These are phyloP conservation scores for Talaromyces rugulosus DNA, from an alignment of 2,329 filamentous ascomycete species.

Conservation along the genomic window DNA sequence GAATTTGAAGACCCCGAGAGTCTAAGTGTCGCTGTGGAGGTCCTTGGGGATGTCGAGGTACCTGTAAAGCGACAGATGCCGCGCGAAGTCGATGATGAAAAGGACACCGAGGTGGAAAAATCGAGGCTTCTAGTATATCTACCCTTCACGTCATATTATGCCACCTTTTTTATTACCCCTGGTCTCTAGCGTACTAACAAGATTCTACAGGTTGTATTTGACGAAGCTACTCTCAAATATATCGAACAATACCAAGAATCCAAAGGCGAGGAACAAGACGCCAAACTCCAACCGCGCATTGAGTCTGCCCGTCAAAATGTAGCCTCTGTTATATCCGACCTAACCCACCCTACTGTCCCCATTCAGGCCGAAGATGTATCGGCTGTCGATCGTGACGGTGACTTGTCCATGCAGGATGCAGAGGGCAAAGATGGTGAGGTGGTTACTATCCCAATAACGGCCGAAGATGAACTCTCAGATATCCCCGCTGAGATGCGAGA, in stretches of 20 bases:
- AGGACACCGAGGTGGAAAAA: constrained; percentile 58
- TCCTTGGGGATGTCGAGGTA: constrained; percentile 76
- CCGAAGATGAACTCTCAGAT: constrained; percentile 90
- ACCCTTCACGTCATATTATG: background rate
- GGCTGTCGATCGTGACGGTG: constrained; percentile 60
- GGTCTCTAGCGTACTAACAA: background rate
- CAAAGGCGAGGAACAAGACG: constrained; percentile 59
- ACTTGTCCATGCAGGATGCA: constrained; percentile 64
- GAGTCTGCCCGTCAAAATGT: constrained; percentile 67
- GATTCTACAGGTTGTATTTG: constrained; percentile 57
- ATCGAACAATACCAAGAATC: constrained; percentile 74
- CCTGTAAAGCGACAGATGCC: constrained; percentile 69
- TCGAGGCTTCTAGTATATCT: constrained; percentile 59
- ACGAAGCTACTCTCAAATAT: constrained; percentile 78
- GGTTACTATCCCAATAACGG: constrained; percentile 79
- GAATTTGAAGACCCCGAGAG: constrained; percentile 91
- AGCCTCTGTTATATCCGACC: constrained; percentile 62
- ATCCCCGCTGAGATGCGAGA: constrained; percentile 96
- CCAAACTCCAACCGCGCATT: constrained; percentile 62
- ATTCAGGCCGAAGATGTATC: constrained; percentile 43
- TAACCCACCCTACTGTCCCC: constrained; percentile 63
- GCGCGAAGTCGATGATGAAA: constrained; percentile 38
- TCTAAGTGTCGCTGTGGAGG: constrained; percentile 76
- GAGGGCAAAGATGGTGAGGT: constrained; percentile 62
- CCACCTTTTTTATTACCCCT: background rate